Conservation (phyloP, 1,284 basidiomycete genomes). For the Schizophyllum amplum region DNA sequence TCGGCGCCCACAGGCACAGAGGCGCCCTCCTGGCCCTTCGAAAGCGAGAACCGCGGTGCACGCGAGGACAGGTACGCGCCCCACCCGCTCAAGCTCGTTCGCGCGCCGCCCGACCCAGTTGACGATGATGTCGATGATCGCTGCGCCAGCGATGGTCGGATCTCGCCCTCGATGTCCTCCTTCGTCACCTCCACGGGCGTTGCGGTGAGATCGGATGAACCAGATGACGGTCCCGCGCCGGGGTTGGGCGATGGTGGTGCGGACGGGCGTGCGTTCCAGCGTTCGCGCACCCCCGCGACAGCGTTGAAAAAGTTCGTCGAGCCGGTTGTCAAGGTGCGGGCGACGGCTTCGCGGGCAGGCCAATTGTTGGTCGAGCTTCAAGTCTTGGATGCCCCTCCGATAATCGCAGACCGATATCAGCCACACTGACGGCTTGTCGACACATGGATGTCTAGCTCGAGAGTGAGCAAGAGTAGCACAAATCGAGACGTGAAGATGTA, state of each 20-base stretch:
- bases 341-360: constrained; percentile 78
- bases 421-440: constrained; percentile 82
- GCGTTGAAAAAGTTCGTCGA: constrained; percentile 83
- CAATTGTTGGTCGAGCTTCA: constrained; percentile 84
- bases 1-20: not conserved
- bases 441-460: constrained; percentile 69
- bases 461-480: not conserved
- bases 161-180: constrained; percentile 28
- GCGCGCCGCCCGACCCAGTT: constrained; percentile 16
- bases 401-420: constrained; percentile 83
- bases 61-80: not conserved
- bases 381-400: constrained; percentile 86
- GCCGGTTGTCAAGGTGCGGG: constrained; percentile 64
- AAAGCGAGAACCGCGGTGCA: not conserved
- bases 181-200: constrained; percentile 42
- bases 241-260: constrained; percentile 21
- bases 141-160: constrained; percentile 15
- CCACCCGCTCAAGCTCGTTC: not conserved
- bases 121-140: constrained; percentile 19
- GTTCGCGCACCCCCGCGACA: constrained; percentile 75
- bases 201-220: not conserved
- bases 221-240: too few species aligned
- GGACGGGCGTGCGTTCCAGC: constrained; percentile 49
- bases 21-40: not conserved
- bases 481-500: constrained; percentile 25